phyloP scores from a whole-genome alignment of 106 monocot genomes.

The Agapanthus africanus region DNA sequence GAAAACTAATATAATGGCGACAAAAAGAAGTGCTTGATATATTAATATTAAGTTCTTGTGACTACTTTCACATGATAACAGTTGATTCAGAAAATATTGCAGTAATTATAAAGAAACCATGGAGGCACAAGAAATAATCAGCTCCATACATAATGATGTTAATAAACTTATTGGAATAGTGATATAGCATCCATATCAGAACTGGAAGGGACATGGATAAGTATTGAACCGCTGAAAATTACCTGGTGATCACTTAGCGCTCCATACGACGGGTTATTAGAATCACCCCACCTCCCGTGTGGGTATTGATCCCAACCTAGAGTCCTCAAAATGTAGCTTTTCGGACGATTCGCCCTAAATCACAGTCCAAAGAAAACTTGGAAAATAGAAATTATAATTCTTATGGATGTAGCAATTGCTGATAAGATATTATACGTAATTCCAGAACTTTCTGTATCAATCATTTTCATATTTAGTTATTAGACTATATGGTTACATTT shows the following conservation, averaged over 20 bases:
- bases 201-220: not conserved
- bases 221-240: not conserved
- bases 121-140: no score
- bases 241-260: conserved; percentile 87
- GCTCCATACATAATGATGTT: no score
- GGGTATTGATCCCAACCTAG: conserved; percentile 89
- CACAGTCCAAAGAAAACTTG: conserved; percentile 8
- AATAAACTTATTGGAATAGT: no score
- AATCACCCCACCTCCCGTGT: conserved; percentile 85
- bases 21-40: not conserved
- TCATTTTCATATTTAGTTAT: no score
- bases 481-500: no score
- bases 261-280: conserved; percentile 86
- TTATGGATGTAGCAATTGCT: not conserved
- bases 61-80: no score
- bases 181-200: no score
- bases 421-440: no score
- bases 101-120: no score
- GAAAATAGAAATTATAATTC: not conserved
- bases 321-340: conserved; percentile 81
- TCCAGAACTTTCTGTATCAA: no score
- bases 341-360: conserved; percentile 87
- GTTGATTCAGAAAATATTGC: no score
- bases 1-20: not conserved
- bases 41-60: no score